Percentiles rank a stretch among this genome's conserved stretches.
phyloP scores from a whole-genome alignment of 805 yeast genomes.

The Schwanniomyces sp. region DNA sequence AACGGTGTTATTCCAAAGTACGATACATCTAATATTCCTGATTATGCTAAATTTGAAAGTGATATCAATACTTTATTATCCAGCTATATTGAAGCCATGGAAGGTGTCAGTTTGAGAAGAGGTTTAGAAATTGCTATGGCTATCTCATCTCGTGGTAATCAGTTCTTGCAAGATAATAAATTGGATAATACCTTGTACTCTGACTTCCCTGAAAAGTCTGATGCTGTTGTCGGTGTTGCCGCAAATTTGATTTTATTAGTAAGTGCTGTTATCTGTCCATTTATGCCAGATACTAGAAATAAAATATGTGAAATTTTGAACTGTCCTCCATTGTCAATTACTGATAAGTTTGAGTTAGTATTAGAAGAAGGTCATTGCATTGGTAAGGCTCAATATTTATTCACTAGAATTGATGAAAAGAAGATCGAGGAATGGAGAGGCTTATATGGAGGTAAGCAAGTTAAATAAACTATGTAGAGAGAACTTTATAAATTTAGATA shows the following conservation, averaged over 20 bases:
- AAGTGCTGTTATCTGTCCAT: slow-evolving; percentile 82
- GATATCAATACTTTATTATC: slow-evolving; percentile 66
- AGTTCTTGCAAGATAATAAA: slow-evolving; percentile 93
- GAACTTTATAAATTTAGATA: neutral
- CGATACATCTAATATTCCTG: slow-evolving; percentile 46
- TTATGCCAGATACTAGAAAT: slow-evolving; percentile 79
- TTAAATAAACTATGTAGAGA: slow-evolving; percentile 9
- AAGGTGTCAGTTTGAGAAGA: slow-evolving; percentile 74
- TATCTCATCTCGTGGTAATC: slow-evolving; percentile 89
- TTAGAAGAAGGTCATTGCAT: slow-evolving; percentile 82
- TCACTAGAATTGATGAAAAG: slow-evolving; percentile 87
- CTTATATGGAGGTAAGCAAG: slow-evolving; percentile 80
- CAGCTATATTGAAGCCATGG: slow-evolving; percentile 71
- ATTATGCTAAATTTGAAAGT: slow-evolving; percentile 42
- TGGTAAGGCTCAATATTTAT: slow-evolving; percentile 88
- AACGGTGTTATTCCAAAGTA: slow-evolving; percentile 84
- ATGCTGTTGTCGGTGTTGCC: slow-evolving; percentile 91
- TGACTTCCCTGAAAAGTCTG: slow-evolving; percentile 75
- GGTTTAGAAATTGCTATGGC: slow-evolving; percentile 93
- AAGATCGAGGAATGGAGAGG: slow-evolving; percentile 85
- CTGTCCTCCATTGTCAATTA: slow-evolving; percentile 76
- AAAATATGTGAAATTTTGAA: slow-evolving; percentile 77
- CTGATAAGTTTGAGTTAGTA: slow-evolving; percentile 69
- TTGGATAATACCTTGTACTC: slow-evolving; percentile 83
- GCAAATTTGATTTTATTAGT: slow-evolving; percentile 83